Percentiles rank a stretch among this genome's conserved stretches.
phyloP scores from a whole-genome alignment of 129 eudicot genomes.

The Erigeron canadensis region DNA sequence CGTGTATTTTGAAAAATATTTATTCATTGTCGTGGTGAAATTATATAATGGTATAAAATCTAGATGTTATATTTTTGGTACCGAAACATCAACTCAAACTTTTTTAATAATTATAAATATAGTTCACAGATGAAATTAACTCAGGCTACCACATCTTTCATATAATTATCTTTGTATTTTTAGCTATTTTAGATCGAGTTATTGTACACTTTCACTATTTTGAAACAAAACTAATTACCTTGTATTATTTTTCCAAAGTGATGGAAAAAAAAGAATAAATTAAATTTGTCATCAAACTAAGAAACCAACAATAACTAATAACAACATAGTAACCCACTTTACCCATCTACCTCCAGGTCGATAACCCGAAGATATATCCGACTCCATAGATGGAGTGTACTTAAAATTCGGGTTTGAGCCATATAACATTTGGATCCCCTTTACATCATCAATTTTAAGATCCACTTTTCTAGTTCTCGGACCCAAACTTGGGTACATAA shows the following conservation, averaged over 20 bases:
- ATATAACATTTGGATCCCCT: constrained; percentile 70
- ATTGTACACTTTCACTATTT: no score
- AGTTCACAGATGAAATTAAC: no score
- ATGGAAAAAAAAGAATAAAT: constrained; percentile 8
- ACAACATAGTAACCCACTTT: constrained; percentile 31
- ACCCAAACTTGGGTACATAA: constrained; percentile 88
- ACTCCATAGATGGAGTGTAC: constrained; percentile 51
- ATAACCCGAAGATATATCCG: constrained; percentile 49
- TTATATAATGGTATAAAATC: no score
- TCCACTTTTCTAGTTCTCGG: constrained; percentile 74
- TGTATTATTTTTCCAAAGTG: background rate
- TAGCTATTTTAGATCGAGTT: no score
- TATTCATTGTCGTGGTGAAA: no score
- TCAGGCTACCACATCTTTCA: no score
- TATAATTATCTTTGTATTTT: no score
- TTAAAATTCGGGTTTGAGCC: constrained; percentile 88
- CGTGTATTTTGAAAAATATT: no score
- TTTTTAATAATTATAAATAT: no score
- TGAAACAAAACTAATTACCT: no score
- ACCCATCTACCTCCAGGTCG: constrained; percentile 15
- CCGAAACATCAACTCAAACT: no score
- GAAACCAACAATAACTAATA: constrained; percentile 20
- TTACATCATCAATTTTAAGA: constrained; percentile 70
- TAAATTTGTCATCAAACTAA: constrained; percentile 15
- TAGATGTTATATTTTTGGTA: no score